Evolutionary conservation across 2,329 filamentous ascomycete species (phyloP).

Genomic region (Penicillium sp.): DNA sequence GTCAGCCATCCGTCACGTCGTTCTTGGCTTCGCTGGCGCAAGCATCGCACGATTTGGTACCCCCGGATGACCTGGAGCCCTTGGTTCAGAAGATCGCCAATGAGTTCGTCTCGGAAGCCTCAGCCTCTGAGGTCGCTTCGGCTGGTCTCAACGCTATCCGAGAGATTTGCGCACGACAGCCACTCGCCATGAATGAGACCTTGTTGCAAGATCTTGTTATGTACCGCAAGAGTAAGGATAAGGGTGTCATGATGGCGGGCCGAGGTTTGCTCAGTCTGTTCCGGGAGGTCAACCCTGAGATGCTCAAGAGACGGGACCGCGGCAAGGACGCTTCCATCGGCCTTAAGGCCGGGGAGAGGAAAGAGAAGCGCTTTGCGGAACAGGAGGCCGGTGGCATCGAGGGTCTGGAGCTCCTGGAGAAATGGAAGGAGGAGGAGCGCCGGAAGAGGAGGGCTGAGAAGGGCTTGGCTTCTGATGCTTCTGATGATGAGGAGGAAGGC

Average conservation of each 20-base stretch:
- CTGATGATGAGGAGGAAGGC: constrained; percentile 53
- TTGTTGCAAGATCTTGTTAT: constrained; percentile 91
- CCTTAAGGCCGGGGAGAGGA: constrained; percentile 64
- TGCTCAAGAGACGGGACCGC: constrained; percentile 80
- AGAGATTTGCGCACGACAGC: constrained; percentile 85
- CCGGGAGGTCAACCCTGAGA: constrained; percentile 78
- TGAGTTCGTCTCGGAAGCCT: constrained; percentile 92
- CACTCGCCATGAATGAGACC: constrained; percentile 91
- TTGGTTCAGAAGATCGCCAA: constrained; percentile 92
- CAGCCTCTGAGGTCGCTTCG: constrained; percentile 79
- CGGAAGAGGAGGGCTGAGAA: constrained; percentile 62
- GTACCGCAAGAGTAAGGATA: constrained; percentile 95
- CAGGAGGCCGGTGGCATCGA: constrained; percentile 73
- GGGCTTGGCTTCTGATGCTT: constrained; percentile 55
- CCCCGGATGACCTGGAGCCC: constrained; percentile 83
- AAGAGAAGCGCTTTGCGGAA: constrained; percentile 73
- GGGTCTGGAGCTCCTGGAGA: constrained; percentile 78
- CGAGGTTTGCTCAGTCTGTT: constrained; percentile 85
- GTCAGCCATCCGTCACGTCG: constrained; percentile 81
- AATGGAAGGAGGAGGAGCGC: constrained; percentile 87
- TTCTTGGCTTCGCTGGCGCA: constrained; percentile 89
- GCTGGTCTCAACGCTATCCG: constrained; percentile 90
- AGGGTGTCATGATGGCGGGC: constrained; percentile 97
- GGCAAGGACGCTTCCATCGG: constrained; percentile 85
- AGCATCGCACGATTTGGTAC: constrained; percentile 80